Evolutionary conservation across 208 protist species (phyloP).

Genomic region (Leishmania tropica): DNA sequence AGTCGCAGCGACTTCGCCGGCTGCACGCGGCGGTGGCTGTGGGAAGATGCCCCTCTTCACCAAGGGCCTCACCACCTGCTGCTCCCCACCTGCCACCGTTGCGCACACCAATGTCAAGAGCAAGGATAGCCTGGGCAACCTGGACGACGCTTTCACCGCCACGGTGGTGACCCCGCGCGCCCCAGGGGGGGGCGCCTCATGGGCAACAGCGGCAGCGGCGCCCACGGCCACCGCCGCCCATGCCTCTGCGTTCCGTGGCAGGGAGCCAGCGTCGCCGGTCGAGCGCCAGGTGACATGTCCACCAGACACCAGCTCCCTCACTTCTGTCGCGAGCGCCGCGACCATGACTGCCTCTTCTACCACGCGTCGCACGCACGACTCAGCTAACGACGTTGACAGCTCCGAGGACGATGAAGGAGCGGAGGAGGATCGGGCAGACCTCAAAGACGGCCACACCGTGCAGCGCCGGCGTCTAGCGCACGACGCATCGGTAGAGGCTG

Average conservation of each 20-base stretch:
- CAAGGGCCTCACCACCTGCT: not conserved
- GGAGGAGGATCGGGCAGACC: not conserved
- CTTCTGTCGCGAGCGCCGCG: slow-evolving; percentile 6
- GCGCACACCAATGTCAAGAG: not conserved
- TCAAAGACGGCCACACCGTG: not conserved
- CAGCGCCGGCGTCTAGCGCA: no score
- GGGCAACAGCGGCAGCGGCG: not conserved
- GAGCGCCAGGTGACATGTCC: slow-evolving; percentile 17
- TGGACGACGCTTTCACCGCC: not conserved
- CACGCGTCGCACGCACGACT: not conserved
- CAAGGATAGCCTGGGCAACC: not conserved
- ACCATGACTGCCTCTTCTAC: slow-evolving; percentile 4
- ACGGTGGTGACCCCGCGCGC: not conserved
- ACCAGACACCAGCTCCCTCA: slow-evolving; percentile 17
- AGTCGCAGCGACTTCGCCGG: not conserved
- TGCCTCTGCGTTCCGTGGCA: not conserved
- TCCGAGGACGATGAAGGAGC: not conserved
- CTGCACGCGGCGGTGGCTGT: not conserved
- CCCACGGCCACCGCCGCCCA: not conserved
- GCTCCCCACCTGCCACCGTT: not conserved
- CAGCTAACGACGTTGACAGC: not conserved
- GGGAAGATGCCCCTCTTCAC: not conserved
- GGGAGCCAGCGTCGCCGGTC: not conserved
- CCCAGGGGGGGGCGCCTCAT: no score
- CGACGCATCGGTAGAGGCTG: not conserved